Evolutionary conservation across 768 basidiomycete genomes (phyloP), one percentile per base, ranked within the genome.

Genomic region (Butyriboletus loyo): DNA sequence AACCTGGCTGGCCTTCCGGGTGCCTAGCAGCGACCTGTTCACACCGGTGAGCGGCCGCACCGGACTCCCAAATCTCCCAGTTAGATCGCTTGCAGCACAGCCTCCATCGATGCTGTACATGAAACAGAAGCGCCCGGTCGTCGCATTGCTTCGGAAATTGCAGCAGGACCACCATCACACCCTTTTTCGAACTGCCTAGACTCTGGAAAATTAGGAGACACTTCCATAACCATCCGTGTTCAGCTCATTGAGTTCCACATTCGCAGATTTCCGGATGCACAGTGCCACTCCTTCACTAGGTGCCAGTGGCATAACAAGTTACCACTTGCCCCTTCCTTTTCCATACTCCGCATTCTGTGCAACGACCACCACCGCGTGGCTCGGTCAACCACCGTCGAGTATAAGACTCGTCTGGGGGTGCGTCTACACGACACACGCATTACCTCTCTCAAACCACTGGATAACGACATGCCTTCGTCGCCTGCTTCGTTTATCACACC

Each of bases 1-100:
- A 64, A 63, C n/a, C 83, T 86, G 74, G 86, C 87, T 4, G 88
- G 88, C 0, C 69, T 89, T 56, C 57, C 62, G 43, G 21, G 27
- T 49, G 49, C 49, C 41, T 61, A 64, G 31, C 39, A 40, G 45
- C 22, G 51, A 44, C 6, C 36, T 38, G 22, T 31, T 32, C 10
- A 47, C 38, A 49, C 34, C 62, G 62, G 62, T 32, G 57, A 45
- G 59, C 49, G 42, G 7, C 50, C 35, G 9, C 44, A 30, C 62
- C 55, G 62, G 54, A 37, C 14, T 45, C 10, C 38, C 25, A 22
- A 58, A 58, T 56, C 41, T 51, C 32, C 32, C 24, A 8, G 11
- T 6, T 7, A 14, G 39, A 59, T 64, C 53, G n/a, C 42, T 41
- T 13, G 44, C 52, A 47, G 50, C 55, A 57, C 27, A 44, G 50